Conservation (phyloP, 257 asterid genomes). For the Perilla frutescens region DNA sequence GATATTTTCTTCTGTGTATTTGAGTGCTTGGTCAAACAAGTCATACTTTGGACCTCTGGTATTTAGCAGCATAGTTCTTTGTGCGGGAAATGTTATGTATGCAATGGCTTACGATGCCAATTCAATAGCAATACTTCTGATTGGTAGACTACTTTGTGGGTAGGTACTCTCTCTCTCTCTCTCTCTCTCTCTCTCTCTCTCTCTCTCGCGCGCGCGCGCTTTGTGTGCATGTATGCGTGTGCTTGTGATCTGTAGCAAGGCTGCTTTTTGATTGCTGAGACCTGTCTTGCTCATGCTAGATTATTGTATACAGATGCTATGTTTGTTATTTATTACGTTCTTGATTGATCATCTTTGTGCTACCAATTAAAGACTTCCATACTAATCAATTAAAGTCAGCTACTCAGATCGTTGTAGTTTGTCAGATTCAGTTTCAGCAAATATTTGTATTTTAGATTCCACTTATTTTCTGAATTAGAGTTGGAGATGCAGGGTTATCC, state of each 20-base stretch:
- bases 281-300: background rate
- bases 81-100: constrained; percentile 72
- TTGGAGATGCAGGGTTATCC: too few relatives aligned
- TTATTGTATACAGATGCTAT: background rate
- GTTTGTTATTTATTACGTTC: background rate
- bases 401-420: too few relatives aligned
- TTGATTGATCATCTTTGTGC: background rate
- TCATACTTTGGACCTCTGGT: constrained; percentile 85
- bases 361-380: too few relatives aligned
- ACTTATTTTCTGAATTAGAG: too few relatives aligned
- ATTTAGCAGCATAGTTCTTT: constrained; percentile 86
- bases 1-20: constrained; percentile 91
- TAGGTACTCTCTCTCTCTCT: constrained; percentile 38
- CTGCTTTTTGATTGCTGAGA: background rate
- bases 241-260: background rate
- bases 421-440: too few relatives aligned
- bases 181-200: constrained; percentile 29
- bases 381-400: too few relatives aligned
- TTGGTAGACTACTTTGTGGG: constrained; percentile 93
- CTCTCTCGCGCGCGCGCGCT: too few relatives aligned
- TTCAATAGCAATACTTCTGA: constrained; percentile 68
- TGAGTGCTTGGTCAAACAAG: constrained; percentile 97
- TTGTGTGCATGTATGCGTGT: background rate
- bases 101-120: constrained; percentile 87
- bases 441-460: too few relatives aligned